Percentiles rank a stretch among this genome's conserved stretches.
phyloP scores from a whole-genome alignment of 768 basidiomycete species.

The Tephrocybe sp. region DNA sequence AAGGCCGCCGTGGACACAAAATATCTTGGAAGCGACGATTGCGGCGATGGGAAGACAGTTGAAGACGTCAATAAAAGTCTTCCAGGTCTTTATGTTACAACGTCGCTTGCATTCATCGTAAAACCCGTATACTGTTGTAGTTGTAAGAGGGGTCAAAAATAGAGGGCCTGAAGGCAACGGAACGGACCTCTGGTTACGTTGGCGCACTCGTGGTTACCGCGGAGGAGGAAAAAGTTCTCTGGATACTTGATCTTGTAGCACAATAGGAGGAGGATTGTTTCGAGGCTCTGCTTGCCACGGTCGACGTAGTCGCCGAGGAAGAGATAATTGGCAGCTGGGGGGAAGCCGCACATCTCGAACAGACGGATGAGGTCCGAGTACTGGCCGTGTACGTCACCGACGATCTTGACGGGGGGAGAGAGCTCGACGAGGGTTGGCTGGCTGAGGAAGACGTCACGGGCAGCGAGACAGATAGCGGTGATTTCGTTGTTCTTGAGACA shows the following conservation, averaged over 20 bases:
- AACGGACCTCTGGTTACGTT: conserved; percentile 92
- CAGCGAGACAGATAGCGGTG: conserved; percentile 89
- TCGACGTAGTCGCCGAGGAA: conserved; percentile 99
- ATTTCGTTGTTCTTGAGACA: conserved; percentile 97
- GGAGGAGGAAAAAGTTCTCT: conserved; percentile 97
- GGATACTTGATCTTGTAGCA: conserved; percentile 99
- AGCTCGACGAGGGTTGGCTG: conserved; percentile 98
- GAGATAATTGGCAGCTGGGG: conserved; percentile 94
- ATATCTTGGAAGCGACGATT: conserved; percentile 98
- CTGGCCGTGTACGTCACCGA: conserved; percentile 98
- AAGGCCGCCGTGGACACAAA: conserved; percentile 97
- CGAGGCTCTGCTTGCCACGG: conserved; percentile 96
- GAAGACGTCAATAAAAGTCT: conserved; percentile 99
- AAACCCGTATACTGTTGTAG: conserved; percentile 87
- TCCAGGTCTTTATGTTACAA: conserved; percentile 99
- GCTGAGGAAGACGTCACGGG: conserved; percentile 92
- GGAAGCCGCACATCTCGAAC: conserved; percentile 99
- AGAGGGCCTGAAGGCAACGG: conserved; percentile 1
- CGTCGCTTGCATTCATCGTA: conserved; percentile 99
- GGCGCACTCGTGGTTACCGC: conserved; percentile 99
- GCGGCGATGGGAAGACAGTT: conserved; percentile 98
- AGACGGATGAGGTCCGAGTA: conserved; percentile 97
- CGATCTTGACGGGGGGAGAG: conserved; percentile 98
- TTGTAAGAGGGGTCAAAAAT: conserved; percentile 16
- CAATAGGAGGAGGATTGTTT: conserved; percentile 93